Evolutionary conservation across 106 monocot genomes (phyloP), one percentile per base, ranked within the genome.

Genomic region (Dioscorea zingiberensis): DNA sequence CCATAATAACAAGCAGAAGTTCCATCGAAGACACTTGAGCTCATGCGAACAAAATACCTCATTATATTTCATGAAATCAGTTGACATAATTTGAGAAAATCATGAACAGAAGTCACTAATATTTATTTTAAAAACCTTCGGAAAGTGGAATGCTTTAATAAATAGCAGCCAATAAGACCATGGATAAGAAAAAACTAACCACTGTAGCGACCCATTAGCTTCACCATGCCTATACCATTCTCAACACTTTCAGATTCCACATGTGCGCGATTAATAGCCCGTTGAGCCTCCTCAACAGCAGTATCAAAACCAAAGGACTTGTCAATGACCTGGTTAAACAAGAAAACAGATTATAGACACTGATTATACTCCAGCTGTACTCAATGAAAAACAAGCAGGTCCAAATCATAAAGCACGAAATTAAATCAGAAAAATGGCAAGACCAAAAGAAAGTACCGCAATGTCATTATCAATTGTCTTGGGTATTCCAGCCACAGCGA

Each of bases 261-360:
- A 66, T 87, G 87, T 53, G 87, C 87, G 17, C 83, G 83, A 75
- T 87, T 84, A 47, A 87, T 87, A n/a, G 87, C 87, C 7, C 87
- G 72, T 70, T 87, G 84, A 8, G 87, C 87, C 74, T 87, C 87
- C 73, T 87, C 87, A 16, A 87, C 87, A 27, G 87, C 87, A 64
- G 84, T 75, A 73, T 87, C 87, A 69, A 87, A 87, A 27, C 87
- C 87, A 75, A 87, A 87, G 29, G 87, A 87, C 56, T 87, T 87
- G 65, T 87, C 71, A 62, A 71, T 71, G 27, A 78, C 66, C 21
- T 71, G 71, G 47, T 78, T 78, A 48, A 71, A 60, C 32, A 48
- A 63, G 22, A 30, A 7, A 58, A 9, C 2, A 21, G 19, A 48
- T 57, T 71, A 32, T 29, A 28, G 0, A 6, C 9, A 10, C 0